phyloP scores from a whole-genome alignment of 1,284 basidiomycete species.

The Moesziomyces sp. region DNA sequence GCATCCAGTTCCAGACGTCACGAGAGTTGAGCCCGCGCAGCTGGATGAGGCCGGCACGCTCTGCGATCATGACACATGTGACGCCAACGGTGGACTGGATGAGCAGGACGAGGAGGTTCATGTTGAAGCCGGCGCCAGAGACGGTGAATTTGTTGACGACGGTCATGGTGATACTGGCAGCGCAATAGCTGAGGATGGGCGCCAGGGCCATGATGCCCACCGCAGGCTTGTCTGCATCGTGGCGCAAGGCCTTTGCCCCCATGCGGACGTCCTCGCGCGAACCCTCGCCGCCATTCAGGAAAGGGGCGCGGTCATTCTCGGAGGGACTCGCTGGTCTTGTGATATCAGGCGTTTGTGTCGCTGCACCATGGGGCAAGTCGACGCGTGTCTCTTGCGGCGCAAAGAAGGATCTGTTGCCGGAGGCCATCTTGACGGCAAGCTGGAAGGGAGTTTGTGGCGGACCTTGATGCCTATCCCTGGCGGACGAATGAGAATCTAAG shows the following conservation, averaged over 20 bases:
- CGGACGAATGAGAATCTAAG: background rate
- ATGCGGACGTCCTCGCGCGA: constrained; percentile 43
- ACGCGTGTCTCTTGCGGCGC: constrained; percentile 46
- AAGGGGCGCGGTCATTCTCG: constrained; percentile 45
- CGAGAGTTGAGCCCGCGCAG: constrained; percentile 85
- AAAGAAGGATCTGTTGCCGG: constrained; percentile 50
- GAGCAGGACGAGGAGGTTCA: constrained; percentile 93
- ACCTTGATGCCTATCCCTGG: background rate
- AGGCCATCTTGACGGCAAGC: constrained; percentile 22
- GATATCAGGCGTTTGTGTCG: constrained; percentile 34
- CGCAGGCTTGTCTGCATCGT: constrained; percentile 31
- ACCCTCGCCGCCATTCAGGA: constrained; percentile 32
- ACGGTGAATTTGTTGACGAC: constrained; percentile 99
- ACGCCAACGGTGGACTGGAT: constrained; percentile 86
- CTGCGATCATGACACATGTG: constrained; percentile 78
- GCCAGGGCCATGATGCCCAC: constrained; percentile 71
- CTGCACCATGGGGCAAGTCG: constrained; percentile 35
- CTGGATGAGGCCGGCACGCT: constrained; percentile 83
- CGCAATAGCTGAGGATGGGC: constrained; percentile 88
- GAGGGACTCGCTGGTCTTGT: constrained; percentile 48
- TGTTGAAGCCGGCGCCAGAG: constrained; percentile 90
- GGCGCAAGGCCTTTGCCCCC: constrained; percentile 40
- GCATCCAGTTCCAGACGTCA: constrained; percentile 93
- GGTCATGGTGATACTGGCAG: constrained; percentile 96
- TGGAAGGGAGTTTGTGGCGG: background rate